Base-by-base conservation (phyloP, 108 stramenopile species). In the Cylindrotheca closterium region DNA sequence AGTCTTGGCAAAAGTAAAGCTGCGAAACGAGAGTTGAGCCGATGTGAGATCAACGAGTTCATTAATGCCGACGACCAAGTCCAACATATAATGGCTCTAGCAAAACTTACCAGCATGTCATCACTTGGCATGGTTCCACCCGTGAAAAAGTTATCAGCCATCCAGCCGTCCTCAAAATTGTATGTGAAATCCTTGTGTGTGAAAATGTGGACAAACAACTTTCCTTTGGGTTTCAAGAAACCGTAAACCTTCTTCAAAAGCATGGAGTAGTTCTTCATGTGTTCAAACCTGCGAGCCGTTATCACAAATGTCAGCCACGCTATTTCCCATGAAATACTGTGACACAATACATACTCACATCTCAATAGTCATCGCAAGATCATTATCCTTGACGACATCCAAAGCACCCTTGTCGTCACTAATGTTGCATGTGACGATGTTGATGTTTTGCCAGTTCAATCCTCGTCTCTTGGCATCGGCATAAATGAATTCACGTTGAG, bases 151-250 rank as follows among this genome's bases (percentile, higher is more conserved):
- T 83, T 81, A n/a, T 58, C 58, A 18, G 58, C 29, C 95, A 98
- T 94, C 96, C 96, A 98, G 29, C 94, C 96, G 30, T 93, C 71
- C 28, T 92, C 85, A 71, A 96, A 99, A 55, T 97, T 95, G 72
- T 96, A 97, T 7, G 96, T 74, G 52, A 78, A 73, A 45, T 89
- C 76, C 58, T 82, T 82, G 80, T 96, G 95, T 22, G 86, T 76
- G 72, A 99, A 99, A 52, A 97, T 95, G 79, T 99, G 98, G 49
- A 97, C 87, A 71, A 99, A 97, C 22, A 97, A 72, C 56, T 90
- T 87, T 1, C 63, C 72, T 19, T 42, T 37, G 0, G 80, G 80
- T 23, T 79, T 79, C 50, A 99, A 77, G 84, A 93, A 96, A 22
- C 60, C 51, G 26, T 84, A 47, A 21, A 99, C 73, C 72, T 95